Evolutionary conservation across 1,139 yeast species (phyloP), one percentile per base, ranked within the genome.

Genomic region (Candida frijolesensis): DNA sequence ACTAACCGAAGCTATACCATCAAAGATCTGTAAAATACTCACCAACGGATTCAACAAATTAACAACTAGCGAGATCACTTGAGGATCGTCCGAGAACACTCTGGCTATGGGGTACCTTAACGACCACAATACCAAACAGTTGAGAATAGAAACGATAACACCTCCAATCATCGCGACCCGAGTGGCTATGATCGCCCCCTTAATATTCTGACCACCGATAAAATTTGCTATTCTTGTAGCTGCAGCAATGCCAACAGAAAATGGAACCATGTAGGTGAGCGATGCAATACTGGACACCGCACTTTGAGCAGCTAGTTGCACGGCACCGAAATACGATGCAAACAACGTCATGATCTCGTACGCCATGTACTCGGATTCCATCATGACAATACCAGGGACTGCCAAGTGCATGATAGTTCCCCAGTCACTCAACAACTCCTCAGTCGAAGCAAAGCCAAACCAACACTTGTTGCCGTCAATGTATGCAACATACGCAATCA

Each of bases 211-310:
- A 0, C 94, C 95, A 4, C 97, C 97, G 50, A 91, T 81, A 60
- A 87, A 89, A 64, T 87, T 89, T 41, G 97, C 96, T 46, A 90
- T 85, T 67, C 97, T 77, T 0, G 96, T 90, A 0, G 96, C 85
- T 0, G 92, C 78, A 0, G 96, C 96, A 45, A 90, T 90, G 40
- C 96, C 86, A 4, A 89, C 82, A 0, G 97, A 94, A 74, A 91
- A 91, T 12, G 97, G 96, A 12, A 89, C 78, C 87, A 89, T 91
- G 60, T 88, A 91, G 1, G 90, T 73, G 48, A 91, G 71, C 1
- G 95, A 86, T 0, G 94, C 92, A 47, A 89, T 76, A 3, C 96
- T 86, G 4, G 95, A 84, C 0, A 89, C 85, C 0, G 96, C 92
- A 44, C 96, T 86, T 66, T 91, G 97, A 0, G 96, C 94, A 0